Evolutionary conservation across 768 basidiomycete genomes (phyloP).

Genomic region (Russula sp.): DNA sequence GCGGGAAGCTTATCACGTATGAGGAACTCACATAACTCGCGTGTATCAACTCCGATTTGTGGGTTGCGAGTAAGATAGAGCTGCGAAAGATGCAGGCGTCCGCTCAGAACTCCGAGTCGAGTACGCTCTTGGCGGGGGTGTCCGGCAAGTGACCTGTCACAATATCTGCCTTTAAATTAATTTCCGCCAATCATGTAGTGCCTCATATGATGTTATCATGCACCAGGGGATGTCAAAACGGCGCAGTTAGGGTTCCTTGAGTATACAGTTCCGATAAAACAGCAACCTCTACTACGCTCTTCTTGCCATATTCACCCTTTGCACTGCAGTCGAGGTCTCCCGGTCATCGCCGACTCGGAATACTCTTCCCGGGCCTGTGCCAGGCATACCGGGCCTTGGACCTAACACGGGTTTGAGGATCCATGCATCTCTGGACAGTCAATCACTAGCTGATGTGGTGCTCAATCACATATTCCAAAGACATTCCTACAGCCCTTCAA

Average conservation of each 20-base stretch:
- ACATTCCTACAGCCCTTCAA: slow-evolving; percentile 30
- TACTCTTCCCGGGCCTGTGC: slow-evolving; percentile 23
- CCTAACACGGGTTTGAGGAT: slow-evolving; percentile 30
- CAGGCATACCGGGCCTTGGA: slow-evolving; percentile 32
- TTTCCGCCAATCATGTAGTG: too few relatives aligned
- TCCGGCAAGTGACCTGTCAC: not conserved
- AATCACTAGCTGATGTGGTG: slow-evolving; percentile 26
- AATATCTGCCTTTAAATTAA: too few relatives aligned
- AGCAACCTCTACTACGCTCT: not conserved
- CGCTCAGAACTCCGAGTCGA: slow-evolving; percentile 21
- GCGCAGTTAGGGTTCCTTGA: slow-evolving; percentile 12
- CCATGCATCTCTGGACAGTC: slow-evolving; percentile 18
- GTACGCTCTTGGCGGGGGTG: not conserved
- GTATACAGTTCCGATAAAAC: too few relatives aligned
- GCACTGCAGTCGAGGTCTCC: slow-evolving; percentile 9
- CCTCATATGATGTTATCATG: slow-evolving; percentile 8
- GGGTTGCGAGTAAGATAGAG: slow-evolving; percentile 28
- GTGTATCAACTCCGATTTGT: slow-evolving; percentile 29
- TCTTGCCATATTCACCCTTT: not conserved
- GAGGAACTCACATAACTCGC: not conserved
- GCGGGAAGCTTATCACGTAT: not conserved
- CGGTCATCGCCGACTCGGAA: slow-evolving; percentile 10
- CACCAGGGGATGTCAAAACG: slow-evolving; percentile 28
- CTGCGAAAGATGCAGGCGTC: slow-evolving; percentile 24
- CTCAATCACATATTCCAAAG: slow-evolving; percentile 33